Base-by-base conservation (phyloP, 495 filamentous ascomycete genomes). In the Trichoderma gamsii region DNA sequence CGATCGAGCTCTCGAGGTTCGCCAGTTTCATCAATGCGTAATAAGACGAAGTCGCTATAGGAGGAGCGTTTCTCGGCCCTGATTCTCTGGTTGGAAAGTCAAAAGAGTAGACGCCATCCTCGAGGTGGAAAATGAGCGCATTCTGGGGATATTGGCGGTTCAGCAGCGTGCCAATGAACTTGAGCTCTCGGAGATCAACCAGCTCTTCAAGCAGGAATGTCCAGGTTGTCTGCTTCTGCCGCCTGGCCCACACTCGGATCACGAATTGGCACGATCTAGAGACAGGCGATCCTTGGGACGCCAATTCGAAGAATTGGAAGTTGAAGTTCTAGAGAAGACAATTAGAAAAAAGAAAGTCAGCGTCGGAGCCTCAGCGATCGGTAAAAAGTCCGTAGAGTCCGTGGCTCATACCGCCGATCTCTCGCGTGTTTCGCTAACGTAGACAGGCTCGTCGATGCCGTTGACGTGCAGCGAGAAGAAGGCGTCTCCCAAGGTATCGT, bases 1-100 rank as follows among this genome's bases (percentile, higher is more conserved):
- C 91, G 43, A 98, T 90, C 69, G 93, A 97, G 72, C 92, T 90
- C 69, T 97, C 93, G 46, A 99, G 80, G 66, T 92, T 97, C 16
- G 90, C 89, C 38, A 99, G 82, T 41, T 89, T 87, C 90, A 97
- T 96, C 59, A 99, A 79, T 1, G 91, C 87, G 73, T 96, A 95
- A 77, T 97, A 99, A 1, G 92, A 93, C 6, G 92, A 92, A 1
- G 91, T 95, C 0, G 78, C 70, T 18, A 79, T 41, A 16, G 79
- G 63, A 25, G 77, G 71, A 11, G 77, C 77, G 69, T 81, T 77
- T 73, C 85, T 82, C 29, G 80, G 78, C 64, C 76, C 74, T 27
- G 80, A 77, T 23, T 75, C 75, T 63, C 81, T 83, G 65, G 73
- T 78, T 7, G 79, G 80, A 43, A 85, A 69, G 41, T 83, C 79